phyloP scores from a whole-genome alignment of 768 basidiomycete genomes.

The Boletus rubescentipes region DNA sequence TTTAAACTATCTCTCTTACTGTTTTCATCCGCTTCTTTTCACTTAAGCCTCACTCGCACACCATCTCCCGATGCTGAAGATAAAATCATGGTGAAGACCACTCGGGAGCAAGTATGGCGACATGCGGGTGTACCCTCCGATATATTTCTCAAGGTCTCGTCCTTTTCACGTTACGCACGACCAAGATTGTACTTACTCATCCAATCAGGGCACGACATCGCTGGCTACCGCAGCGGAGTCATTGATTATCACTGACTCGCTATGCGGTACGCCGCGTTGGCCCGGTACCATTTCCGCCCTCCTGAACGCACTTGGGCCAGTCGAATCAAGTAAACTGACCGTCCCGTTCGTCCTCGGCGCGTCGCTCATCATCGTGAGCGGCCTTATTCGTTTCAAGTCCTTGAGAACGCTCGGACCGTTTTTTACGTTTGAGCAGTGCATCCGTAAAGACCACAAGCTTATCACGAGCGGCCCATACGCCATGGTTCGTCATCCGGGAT shows the following conservation, averaged over 20 bases:
- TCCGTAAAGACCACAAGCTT: conserved; percentile 24
- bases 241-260: neutral
- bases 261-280: neutral
- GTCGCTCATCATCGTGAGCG: conserved; percentile 2
- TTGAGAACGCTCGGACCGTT: conserved; percentile 17
- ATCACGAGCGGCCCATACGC: conserved; percentile 30
- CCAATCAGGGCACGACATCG: neutral
- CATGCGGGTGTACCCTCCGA: neutral
- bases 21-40: conserved; percentile 3
- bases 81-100: conserved; percentile 1
- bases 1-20: conserved; percentile 9
- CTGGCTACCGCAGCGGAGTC: neutral
- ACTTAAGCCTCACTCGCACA: neutral
- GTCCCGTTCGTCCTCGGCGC: conserved; percentile 7
- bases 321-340: conserved; percentile 1
- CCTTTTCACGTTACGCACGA: neutral
- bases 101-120: conserved; percentile 6
- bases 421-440: conserved; percentile 21
- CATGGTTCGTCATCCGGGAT: conserved; percentile 31
- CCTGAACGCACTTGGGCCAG: conserved; percentile 9
- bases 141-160: neutral
- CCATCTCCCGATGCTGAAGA: neutral
- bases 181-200: neutral
- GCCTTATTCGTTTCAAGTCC: conserved; percentile 2
- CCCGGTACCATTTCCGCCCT: neutral